Percentiles rank a stretch among this genome's conserved stretches.
Conservation (phyloP, 495 filamentous ascomycete species). For the Cetradonia linearis region DNA sequence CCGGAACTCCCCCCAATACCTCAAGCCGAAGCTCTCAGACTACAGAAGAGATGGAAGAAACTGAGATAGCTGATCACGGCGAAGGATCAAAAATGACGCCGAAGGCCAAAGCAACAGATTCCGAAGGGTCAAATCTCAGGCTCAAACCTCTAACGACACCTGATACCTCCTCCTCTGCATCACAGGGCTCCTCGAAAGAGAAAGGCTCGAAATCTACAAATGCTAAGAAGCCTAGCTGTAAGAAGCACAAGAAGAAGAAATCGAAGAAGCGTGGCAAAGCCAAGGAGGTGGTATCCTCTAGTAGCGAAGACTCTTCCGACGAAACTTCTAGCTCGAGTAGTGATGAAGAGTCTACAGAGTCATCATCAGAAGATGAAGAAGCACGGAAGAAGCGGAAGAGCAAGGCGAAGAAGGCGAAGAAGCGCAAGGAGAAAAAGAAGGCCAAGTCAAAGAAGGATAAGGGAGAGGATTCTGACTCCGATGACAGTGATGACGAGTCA, state of each 20-base stretch:
- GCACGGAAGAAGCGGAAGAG: constrained; percentile 34
- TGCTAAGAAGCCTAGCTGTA: constrained; percentile 30
- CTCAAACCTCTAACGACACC: constrained; percentile 8
- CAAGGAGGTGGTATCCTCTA: constrained; percentile 23
- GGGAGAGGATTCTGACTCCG: constrained; percentile 31
- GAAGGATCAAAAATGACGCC: not conserved
- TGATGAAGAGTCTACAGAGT: constrained; percentile 26
- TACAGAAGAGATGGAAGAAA: not conserved
- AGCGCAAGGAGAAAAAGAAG: constrained; percentile 36
- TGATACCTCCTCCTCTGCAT: constrained; percentile 7
- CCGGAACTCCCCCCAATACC: constrained; percentile 16
- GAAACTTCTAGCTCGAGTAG: constrained; percentile 28
- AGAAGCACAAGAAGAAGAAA: constrained; percentile 31
- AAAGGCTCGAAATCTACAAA: constrained; percentile 4
- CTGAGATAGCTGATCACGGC: constrained; percentile 10
- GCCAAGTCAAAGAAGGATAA: constrained; percentile 30
- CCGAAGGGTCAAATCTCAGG: constrained; percentile 8
- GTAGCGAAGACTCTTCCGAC: constrained; percentile 27
- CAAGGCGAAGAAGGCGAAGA: constrained; percentile 42
- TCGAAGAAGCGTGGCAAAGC: constrained; percentile 29
- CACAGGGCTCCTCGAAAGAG: constrained; percentile 8
- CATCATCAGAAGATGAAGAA: constrained; percentile 33
- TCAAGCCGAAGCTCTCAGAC: constrained; percentile 3
- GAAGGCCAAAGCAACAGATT: not conserved
- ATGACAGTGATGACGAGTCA: constrained; percentile 31